phyloP scores from a whole-genome alignment of 352 stramenopile species.

The Phytophthora litchii region DNA sequence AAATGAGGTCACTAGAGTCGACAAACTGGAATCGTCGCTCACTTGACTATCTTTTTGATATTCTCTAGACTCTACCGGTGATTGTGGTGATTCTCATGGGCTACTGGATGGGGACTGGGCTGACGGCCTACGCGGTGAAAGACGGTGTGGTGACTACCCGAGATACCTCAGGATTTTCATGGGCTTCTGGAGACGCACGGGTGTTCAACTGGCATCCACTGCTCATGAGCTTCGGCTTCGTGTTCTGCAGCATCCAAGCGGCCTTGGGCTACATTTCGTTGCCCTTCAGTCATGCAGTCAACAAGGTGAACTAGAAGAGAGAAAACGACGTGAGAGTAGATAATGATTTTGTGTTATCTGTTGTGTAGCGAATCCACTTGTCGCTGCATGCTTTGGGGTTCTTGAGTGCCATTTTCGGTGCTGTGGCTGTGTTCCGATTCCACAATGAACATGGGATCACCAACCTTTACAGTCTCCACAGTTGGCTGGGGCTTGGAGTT shows the following conservation, averaged over 20 bases:
- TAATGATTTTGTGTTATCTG: constrained; percentile 6
- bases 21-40: constrained; percentile 2
- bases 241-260: constrained; percentile 78
- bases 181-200: constrained; percentile 53
- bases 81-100: constrained; percentile 69
- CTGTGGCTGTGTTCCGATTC: constrained; percentile 83
- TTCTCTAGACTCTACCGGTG: constrained; percentile 60
- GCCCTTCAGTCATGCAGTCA: constrained; percentile 67
- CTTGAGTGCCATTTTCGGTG: constrained; percentile 59
- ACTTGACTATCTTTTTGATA: constrained; percentile 2
- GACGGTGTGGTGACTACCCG: constrained; percentile 50
- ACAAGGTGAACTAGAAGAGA: constrained; percentile 49
- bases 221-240: constrained; percentile 85
- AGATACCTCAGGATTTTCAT: constrained; percentile 73
- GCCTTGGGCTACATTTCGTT: constrained; percentile 72
- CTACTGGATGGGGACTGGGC: constrained; percentile 74
- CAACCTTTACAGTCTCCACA: constrained; percentile 90
- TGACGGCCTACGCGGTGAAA: constrained; percentile 61
- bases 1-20: constrained; percentile 9
- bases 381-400: constrained; percentile 70
- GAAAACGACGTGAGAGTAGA: background rate
- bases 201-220: constrained; percentile 91
- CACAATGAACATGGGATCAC: constrained; percentile 88
- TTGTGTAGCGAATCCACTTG: constrained; percentile 65
- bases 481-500: constrained; percentile 78